Conservation (phyloP, 1,284 basidiomycete genomes). For the Melanopsichium pennsylvanicum region DNA sequence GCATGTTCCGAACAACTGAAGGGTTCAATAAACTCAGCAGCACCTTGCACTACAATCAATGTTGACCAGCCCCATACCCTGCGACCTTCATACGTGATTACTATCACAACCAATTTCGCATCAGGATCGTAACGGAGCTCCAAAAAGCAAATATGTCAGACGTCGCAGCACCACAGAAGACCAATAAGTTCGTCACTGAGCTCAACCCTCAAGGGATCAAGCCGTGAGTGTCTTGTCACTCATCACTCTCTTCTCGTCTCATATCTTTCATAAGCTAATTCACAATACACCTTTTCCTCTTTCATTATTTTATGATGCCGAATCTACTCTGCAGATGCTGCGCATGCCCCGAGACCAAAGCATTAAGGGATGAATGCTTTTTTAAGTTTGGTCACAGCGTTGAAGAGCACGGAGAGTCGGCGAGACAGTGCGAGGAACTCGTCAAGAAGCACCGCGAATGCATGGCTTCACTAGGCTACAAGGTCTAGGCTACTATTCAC, state of each 20-base stretch:
- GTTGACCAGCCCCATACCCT: no score
- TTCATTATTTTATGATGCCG: background rate
- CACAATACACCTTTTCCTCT: background rate
- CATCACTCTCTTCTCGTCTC: background rate
- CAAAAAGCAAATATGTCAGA: constrained; percentile 16
- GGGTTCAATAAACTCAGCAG: no score
- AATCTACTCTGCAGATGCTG: constrained; percentile 72
- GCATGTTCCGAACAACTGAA: constrained; percentile 5
- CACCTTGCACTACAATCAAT: no score
- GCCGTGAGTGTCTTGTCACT: constrained; percentile 73
- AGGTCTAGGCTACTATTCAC: constrained; percentile 47
- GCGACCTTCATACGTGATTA: no score
- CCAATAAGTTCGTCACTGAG: constrained; percentile 55
- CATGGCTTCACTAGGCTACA: constrained; percentile 75
- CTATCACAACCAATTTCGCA: no score
- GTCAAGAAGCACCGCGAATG: constrained; percentile 83
- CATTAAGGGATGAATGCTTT: constrained; percentile 90
- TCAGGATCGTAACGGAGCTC: background rate
- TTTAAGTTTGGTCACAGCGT: constrained; percentile 74
- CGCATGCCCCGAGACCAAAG: constrained; percentile 93
- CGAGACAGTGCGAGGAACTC: constrained; percentile 80
- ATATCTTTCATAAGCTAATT: background rate
- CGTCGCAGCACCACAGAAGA: constrained; percentile 33
- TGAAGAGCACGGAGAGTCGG: constrained; percentile 71
- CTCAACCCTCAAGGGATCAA: constrained; percentile 89